Evolutionary conservation across 2,329 filamentous ascomycete species (phyloP).

Genomic region (Clarireedia paspali): DNA sequence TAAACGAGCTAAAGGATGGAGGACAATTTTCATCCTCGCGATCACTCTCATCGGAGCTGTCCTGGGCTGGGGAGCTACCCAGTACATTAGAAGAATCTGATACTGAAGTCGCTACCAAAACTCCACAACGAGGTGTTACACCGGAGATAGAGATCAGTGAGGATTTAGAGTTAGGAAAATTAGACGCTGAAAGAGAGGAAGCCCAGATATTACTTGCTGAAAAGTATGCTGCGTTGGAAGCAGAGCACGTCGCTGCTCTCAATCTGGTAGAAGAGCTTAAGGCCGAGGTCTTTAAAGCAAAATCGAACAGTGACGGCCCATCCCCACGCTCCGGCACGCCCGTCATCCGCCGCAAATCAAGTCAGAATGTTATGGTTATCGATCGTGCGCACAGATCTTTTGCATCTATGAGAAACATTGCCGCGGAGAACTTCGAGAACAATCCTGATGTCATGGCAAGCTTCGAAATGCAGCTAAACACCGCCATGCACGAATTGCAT

Average conservation of each 20-base stretch:
- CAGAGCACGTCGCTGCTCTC: slow-evolving; percentile 72
- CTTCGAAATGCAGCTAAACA: slow-evolving; percentile 86
- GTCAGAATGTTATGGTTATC: slow-evolving; percentile 77
- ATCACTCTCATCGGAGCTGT: slow-evolving; percentile 90
- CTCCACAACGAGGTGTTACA: slow-evolving; percentile 20
- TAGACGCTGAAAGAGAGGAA: slow-evolving; percentile 70
- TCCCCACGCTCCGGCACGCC: slow-evolving; percentile 59
- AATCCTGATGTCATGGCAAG: slow-evolving; percentile 81
- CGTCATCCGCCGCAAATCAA: slow-evolving; percentile 89
- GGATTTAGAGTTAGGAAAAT: slow-evolving; percentile 59
- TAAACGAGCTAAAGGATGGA: slow-evolving; percentile 61
- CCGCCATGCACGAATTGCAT: slow-evolving; percentile 88
- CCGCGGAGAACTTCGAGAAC: slow-evolving; percentile 74
- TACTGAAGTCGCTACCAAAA: slow-evolving; percentile 42
- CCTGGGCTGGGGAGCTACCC: slow-evolving; percentile 73
- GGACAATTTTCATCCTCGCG: slow-evolving; percentile 70
- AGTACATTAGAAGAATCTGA: slow-evolving; percentile 56
- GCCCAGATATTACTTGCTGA: slow-evolving; percentile 65
- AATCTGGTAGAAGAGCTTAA: slow-evolving; percentile 88
- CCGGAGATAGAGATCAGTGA: slow-evolving; percentile 37
- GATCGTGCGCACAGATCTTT: slow-evolving; percentile 91
- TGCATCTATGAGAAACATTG: slow-evolving; percentile 81
- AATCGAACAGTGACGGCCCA: slow-evolving; percentile 39
- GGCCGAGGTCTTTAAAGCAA: slow-evolving; percentile 74
- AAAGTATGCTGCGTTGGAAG: slow-evolving; percentile 77